Base-by-base conservation (phyloP, 345 rosid genomes). In the Euphorbia lathyris region DNA sequence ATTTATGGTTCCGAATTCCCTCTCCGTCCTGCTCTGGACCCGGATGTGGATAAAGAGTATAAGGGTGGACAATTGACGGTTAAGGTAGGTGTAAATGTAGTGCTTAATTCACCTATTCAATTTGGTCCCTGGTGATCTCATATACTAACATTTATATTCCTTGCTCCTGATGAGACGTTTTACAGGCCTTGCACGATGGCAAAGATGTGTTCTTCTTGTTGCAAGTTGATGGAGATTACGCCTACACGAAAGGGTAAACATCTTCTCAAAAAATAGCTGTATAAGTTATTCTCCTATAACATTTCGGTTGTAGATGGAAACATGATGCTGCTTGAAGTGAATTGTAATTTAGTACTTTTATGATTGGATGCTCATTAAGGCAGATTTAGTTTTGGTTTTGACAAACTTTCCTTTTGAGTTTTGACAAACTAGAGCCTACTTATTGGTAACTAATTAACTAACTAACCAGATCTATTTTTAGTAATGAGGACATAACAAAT, bases 111-210 rank as follows among this genome's bases (percentile, higher is more conserved):
- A 32, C 25, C 20, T 16, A 59, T 17, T 40, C 38, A 61, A 23
- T 63, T 23, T n/a, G 65, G 29, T 4, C 48, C 11, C 11, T 10
- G 29, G 7, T 29, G 47, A 17, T 16, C 8, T 36, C 51, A 16
- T 19, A 23, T 50, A 13, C 43, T 64, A 26, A 14, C 13, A 32
- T 29, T 45, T 66, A 32, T 66, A 42, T 65, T 65, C 11, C 9
- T 45, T 29, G 27, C 55, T 9, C 1, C 9, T 68, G 43, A 58
- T 67, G 52, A 17, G 47, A 55, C 29, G 27, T 68, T 68, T 76
- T 72, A 67, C 79, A 95, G 99, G 91, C 99, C 58, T 65, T 90
- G 80, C 99, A 95, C 68, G 99, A 95, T 75, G 99, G 98, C n/a
- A 84, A 70, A 36, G 82, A 85, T 73, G 78, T 90, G 52, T 95